These are phyloP conservation scores for Rasamsonia emersonii DNA, from an alignment of 2,329 filamentous ascomycete species.

Conservation along the genomic window DNA sequence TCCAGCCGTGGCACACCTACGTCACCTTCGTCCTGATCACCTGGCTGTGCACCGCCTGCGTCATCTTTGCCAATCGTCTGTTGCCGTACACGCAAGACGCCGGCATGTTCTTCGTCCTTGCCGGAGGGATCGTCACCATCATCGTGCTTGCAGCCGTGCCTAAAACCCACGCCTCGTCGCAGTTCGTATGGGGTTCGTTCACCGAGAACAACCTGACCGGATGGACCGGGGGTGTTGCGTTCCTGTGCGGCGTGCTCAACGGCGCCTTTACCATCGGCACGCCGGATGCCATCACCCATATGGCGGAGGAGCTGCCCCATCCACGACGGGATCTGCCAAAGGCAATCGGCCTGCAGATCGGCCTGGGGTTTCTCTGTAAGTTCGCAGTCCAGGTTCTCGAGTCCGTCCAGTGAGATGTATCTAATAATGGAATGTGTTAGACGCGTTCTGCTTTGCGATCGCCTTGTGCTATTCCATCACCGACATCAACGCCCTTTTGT, in stretches of 20 bases:
- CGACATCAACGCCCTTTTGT: conserved; percentile 25
- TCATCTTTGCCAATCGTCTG: conserved; percentile 43
- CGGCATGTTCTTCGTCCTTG: conserved; percentile 43
- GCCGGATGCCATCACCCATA: conserved; percentile 49
- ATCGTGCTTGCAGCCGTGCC: conserved; percentile 41
- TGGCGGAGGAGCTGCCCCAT: conserved; percentile 48
- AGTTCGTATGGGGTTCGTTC: conserved; percentile 38
- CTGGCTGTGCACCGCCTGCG: conserved; percentile 37
- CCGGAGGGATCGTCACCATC: conserved; percentile 39
- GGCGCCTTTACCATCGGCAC: conserved; percentile 55
- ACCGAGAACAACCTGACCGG: conserved; percentile 29
- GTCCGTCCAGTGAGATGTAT: conserved; percentile 8
- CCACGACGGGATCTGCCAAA: conserved; percentile 21
- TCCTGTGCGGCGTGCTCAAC: conserved; percentile 51
- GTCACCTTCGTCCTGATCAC: conserved; percentile 40
- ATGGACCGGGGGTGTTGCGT: conserved; percentile 33
- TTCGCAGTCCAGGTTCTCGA: not conserved
- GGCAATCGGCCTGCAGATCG: conserved; percentile 28
- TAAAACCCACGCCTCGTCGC: conserved; percentile 34
- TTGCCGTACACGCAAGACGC: conserved; percentile 39
- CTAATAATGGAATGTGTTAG: too few species aligned
- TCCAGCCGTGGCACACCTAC: conserved; percentile 36
- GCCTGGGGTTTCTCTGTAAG: conserved; percentile 20
- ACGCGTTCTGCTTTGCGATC: conserved; percentile 27
- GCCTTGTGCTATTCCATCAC: conserved; percentile 29